A percentile compares a stretch with the other conserved stretches of the same genome.
Evolutionary conservation across 345 rosid species (phyloP).

Genomic region (Bruguiera parviflora): DNA sequence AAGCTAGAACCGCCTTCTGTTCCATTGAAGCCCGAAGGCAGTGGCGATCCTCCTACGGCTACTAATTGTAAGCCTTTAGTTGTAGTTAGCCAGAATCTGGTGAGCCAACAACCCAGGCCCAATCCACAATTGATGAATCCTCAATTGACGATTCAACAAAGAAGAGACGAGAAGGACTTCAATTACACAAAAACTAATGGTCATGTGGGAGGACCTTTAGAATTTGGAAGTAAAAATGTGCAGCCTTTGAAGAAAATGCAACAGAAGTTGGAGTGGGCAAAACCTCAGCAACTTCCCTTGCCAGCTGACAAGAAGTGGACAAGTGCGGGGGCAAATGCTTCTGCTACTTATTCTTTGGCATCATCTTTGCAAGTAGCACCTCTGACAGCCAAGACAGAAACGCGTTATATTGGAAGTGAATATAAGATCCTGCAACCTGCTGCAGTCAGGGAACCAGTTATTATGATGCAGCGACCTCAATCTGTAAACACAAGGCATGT

Average conservation of each 20-base stretch:
- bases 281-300: slow-evolving; percentile 48
- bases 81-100: slow-evolving; percentile 37
- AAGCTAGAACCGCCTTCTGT: slow-evolving; percentile 47
- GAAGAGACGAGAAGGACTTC: slow-evolving; percentile 62
- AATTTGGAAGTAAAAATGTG: slow-evolving; percentile 37
- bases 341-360: slow-evolving; percentile 50
- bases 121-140: slow-evolving; percentile 24
- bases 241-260: slow-evolving; percentile 58
- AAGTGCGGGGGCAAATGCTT: slow-evolving; percentile 38
- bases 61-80: slow-evolving; percentile 33
- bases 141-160: slow-evolving; percentile 37
- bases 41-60: slow-evolving; percentile 46
- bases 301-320: slow-evolving; percentile 61
- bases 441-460: slow-evolving; percentile 54
- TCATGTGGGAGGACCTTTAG: slow-evolving; percentile 29
- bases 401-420: slow-evolving; percentile 51
- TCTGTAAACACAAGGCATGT: slow-evolving; percentile 47
- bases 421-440: slow-evolving; percentile 48
- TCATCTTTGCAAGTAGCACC: slow-evolving; percentile 52
- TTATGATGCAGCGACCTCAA: slow-evolving; percentile 73
- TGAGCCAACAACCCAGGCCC: slow-evolving; percentile 37
- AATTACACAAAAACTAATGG: slow-evolving; percentile 52
- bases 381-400: slow-evolving; percentile 49
- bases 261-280: slow-evolving; percentile 60
- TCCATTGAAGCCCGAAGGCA: slow-evolving; percentile 56